phyloP scores from a whole-genome alignment of 2,329 filamentous ascomycete species.

The Diplodia seriata region DNA sequence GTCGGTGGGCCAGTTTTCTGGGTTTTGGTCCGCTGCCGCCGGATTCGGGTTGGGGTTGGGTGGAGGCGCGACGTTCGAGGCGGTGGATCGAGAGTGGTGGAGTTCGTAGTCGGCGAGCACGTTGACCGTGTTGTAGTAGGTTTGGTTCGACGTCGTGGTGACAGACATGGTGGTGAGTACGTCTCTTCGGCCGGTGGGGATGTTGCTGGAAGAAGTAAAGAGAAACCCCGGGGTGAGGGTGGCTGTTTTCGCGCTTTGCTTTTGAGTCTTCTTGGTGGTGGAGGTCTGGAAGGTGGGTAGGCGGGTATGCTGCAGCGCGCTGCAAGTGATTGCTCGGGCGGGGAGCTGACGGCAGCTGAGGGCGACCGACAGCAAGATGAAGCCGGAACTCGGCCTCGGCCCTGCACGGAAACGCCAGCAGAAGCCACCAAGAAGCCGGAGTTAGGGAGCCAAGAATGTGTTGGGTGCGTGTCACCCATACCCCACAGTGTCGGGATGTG shows the following conservation, averaged over 20 bases:
- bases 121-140: slow-evolving; percentile 46
- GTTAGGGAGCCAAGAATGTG: not conserved
- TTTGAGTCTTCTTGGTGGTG: not conserved
- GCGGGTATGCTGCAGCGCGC: not conserved
- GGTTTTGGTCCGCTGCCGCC: slow-evolving; percentile 39
- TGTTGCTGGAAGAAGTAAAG: slow-evolving; percentile 10
- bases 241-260: not conserved
- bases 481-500: slow-evolving; percentile 28
- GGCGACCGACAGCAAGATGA: not conserved
- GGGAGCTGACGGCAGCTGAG: not conserved
- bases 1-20: slow-evolving; percentile 55
- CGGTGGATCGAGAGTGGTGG: slow-evolving; percentile 49
- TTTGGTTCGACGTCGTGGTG: slow-evolving; percentile 53
- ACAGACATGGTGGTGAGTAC: slow-evolving; percentile 49
- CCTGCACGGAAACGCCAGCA: not conserved
- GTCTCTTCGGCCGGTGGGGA: not conserved
- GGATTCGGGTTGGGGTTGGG: slow-evolving; percentile 42
- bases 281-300: not conserved
- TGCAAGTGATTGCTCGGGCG: not conserved
- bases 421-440: not conserved
- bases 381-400: not conserved
- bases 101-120: slow-evolving; percentile 57
- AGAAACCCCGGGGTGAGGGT: not conserved
- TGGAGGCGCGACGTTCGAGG: slow-evolving; percentile 40
- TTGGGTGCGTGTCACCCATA: not conserved